phyloP scores from a whole-genome alignment of 2,329 filamentous ascomycete genomes.

The Bipolaris bicolor region DNA sequence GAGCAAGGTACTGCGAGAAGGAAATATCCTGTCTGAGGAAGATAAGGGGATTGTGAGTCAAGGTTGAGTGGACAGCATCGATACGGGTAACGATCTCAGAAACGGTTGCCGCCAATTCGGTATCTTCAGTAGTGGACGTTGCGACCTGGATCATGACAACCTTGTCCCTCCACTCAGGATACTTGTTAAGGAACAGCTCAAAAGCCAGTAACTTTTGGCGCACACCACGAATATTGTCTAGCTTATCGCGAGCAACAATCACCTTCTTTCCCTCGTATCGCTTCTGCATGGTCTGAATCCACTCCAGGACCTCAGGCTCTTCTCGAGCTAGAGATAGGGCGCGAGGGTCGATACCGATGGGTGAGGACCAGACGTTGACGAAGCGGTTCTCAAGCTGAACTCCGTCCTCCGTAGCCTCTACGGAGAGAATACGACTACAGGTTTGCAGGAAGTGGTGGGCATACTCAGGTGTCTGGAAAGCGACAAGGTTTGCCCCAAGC shows the following conservation, averaged over 20 bases:
- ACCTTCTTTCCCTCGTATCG: constrained; percentile 87
- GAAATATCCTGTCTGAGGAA: constrained; percentile 95
- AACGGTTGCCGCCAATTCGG: constrained; percentile 84
- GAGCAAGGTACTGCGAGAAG: constrained; percentile 89
- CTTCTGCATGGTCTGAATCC: constrained; percentile 80
- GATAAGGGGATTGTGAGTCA: constrained; percentile 90
- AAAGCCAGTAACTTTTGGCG: constrained; percentile 91
- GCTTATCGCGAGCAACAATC: constrained; percentile 91
- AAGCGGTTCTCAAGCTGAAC: constrained; percentile 92
- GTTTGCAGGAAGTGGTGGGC: constrained; percentile 94
- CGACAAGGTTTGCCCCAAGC: constrained; percentile 88
- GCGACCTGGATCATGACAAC: constrained; percentile 94
- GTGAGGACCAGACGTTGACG: constrained; percentile 81
- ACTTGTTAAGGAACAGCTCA: constrained; percentile 91
- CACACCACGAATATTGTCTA: constrained; percentile 90
- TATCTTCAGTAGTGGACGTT: constrained; percentile 85
- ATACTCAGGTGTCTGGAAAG: constrained; percentile 94
- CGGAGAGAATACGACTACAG: constrained; percentile 87
- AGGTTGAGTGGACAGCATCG: constrained; percentile 87
- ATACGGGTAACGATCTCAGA: constrained; percentile 94
- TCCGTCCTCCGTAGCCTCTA: constrained; percentile 86
- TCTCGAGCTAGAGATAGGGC: constrained; percentile 74
- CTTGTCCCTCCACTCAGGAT: constrained; percentile 85
- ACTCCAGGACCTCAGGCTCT: constrained; percentile 74
- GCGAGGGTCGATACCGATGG: constrained; percentile 89